Evolutionary conservation across 108 stramenopile genomes (phyloP).

Genomic region (Nitzschia putrida): DNA sequence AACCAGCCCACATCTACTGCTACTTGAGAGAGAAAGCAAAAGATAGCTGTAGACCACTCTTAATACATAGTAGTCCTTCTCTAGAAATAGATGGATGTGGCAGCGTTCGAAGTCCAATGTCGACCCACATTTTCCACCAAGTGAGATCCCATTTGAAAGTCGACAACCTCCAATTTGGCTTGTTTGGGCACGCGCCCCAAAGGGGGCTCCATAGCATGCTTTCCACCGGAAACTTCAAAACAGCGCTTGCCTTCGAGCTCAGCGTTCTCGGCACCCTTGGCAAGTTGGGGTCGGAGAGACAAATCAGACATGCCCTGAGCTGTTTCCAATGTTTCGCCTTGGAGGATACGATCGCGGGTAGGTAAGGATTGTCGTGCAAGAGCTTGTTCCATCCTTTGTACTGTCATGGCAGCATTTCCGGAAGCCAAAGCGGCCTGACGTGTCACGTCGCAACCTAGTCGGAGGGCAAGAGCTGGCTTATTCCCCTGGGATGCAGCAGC

Average conservation of each 20-base stretch:
- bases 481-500: not conserved
- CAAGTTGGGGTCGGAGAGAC: conserved; percentile 54
- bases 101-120: conserved; percentile 10
- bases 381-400: conserved; percentile 85
- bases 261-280: conserved; percentile 55
- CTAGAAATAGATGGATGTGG: conserved; percentile 14
- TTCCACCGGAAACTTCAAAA: conserved; percentile 79
- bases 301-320: conserved; percentile 71
- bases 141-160: conserved; percentile 36
- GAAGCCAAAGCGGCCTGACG: conserved; percentile 71
- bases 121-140: conserved; percentile 15
- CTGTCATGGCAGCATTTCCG: conserved; percentile 81
- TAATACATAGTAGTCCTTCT: not conserved
- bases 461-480: conserved; percentile 52
- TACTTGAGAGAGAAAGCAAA: too few species aligned
- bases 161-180: conserved; percentile 45
- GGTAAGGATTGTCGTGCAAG: conserved; percentile 55
- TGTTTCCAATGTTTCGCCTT: conserved; percentile 34
- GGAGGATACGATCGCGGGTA: conserved; percentile 22
- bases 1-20: too few species aligned
- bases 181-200: conserved; percentile 74
- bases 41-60: too few species aligned
- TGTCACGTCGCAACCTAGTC: conserved; percentile 77
- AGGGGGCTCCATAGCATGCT: conserved; percentile 62
- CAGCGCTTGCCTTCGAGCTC: conserved; percentile 70